These are phyloP conservation scores for Hansenula sp. DNA, from an alignment of 1,139 yeast genomes.

Conservation along the genomic window DNA sequence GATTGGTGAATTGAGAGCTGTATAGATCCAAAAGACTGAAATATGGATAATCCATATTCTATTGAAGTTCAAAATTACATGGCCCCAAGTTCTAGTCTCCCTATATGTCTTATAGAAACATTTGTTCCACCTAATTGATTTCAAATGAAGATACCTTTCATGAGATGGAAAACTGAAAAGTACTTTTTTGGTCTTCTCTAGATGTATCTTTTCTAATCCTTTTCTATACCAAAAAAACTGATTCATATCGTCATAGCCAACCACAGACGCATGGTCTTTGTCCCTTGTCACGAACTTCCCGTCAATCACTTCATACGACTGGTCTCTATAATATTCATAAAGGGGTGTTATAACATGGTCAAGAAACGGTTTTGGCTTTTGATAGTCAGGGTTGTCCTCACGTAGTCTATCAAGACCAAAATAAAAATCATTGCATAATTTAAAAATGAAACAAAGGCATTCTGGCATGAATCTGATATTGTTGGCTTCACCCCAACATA, in stretches of 20 bases:
- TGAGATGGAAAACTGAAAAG: constrained; percentile 41
- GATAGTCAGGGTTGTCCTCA: constrained; percentile 10
- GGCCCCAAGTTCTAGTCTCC: constrained; percentile 60
- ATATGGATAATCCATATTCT: constrained; percentile 62
- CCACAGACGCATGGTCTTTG: constrained; percentile 48
- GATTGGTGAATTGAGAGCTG: constrained; percentile 49
- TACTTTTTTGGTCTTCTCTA: constrained; percentile 31
- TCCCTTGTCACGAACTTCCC: constrained; percentile 40
- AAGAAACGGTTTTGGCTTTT: constrained; percentile 34
- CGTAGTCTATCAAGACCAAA: constrained; percentile 29
- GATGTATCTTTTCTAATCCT: constrained; percentile 42
- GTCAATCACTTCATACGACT: constrained; percentile 37
- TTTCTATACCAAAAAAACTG: constrained; percentile 57
- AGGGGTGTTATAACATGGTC: constrained; percentile 69
- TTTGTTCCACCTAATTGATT: constrained; percentile 45
- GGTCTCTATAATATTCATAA: constrained; percentile 53
- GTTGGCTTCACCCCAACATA: constrained; percentile 81
- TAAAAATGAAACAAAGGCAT: constrained; percentile 67
- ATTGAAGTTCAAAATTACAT: constrained; percentile 51
- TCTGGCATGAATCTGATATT: constrained; percentile 79
- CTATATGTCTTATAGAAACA: constrained; percentile 51
- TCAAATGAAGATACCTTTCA: constrained; percentile 42
- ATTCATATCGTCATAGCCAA: constrained; percentile 65
- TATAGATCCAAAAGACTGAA: constrained; percentile 57
- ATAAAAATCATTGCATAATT: constrained; percentile 64